Conservation (phyloP, 768 basidiomycete species). For the Boletus speciosus region DNA sequence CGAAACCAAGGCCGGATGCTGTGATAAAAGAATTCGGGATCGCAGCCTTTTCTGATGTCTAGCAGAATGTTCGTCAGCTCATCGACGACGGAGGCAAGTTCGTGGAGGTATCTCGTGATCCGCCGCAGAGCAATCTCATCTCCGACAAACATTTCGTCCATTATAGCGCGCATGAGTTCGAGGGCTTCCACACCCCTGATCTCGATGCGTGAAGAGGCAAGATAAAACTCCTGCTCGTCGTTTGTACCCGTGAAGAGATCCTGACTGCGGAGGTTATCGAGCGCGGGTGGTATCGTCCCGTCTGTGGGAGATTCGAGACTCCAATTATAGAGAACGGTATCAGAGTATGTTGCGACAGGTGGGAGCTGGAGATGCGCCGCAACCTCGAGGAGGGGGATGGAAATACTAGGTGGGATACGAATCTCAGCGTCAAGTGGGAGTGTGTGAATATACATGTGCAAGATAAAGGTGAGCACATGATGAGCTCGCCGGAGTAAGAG, state of each 20-base stretch:
- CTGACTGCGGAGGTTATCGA: conserved; percentile 59
- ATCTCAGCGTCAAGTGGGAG: conserved; percentile 48
- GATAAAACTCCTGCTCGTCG: conserved; percentile 87
- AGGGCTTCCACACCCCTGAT: conserved; percentile 81
- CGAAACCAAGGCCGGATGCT: conserved; percentile 78
- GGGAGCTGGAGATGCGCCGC: conserved; percentile 73
- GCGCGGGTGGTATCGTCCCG: conserved; percentile 33
- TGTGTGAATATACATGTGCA: conserved; percentile 78
- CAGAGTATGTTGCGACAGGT: conserved; percentile 86
- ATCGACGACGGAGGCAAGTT: conserved; percentile 62
- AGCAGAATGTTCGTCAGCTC: conserved; percentile 60
- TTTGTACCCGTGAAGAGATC: conserved; percentile 73
- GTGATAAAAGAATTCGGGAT: conserved; percentile 70
- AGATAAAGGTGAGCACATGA: conserved; percentile 65
- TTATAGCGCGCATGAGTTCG: conserved; percentile 76
- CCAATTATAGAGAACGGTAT: conserved; percentile 92
- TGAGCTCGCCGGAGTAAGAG: conserved; percentile 66
- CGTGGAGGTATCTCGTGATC: conserved; percentile 58
- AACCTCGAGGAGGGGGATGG: conserved; percentile 72
- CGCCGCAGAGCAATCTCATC: conserved; percentile 63
- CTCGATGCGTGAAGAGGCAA: conserved; percentile 83
- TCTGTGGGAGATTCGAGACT: conserved; percentile 30
- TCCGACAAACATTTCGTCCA: conserved; percentile 86
- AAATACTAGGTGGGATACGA: conserved; percentile 64
- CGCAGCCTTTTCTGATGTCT: conserved; percentile 63